Evolutionary conservation across 768 basidiomycete genomes (phyloP), one percentile per base, ranked within the genome.

Genomic region (Collybia sordida): DNA sequence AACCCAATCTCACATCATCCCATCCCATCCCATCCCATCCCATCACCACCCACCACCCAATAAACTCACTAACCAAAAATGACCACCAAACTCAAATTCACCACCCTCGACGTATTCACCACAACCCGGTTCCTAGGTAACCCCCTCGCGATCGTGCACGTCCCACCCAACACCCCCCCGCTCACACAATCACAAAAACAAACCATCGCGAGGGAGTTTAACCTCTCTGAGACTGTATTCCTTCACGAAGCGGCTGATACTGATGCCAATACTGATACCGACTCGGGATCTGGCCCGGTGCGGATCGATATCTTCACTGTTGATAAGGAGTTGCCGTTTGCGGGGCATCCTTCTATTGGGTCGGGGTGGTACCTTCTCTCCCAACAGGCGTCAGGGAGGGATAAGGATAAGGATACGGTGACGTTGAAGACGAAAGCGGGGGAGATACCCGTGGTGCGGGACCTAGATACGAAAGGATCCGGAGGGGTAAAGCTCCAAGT

Each of bases 181-280:
- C 59, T 75, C 18, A 54, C 72, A 1, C 73, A 73, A 46, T 42
- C 54, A 4, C 66, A 73, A 48, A 77, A 77, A 51, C 74, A 74
- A 47, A 60, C 50, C 9, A 71, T 78, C 47, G 75, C 77, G 3
- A 64, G 68, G 19, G 77, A 79, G 51, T 79, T 79, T 60, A 77
- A 79, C 53, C 66, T 76, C 45, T 75, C 76, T 3, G 77, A 79
- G 42, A 78, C 77, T 0, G 73, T 77, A 22, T 77, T 78, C 56
- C 62, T 73, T 1, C 74, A 77, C 51, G 66, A 71, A 44, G 51
- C 54, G 11, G 47, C 54, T 11, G 59, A 61, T 25, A 50, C 44
- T 8, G 17, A 50, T 24, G 51, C 54, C n/a, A n/a, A n/a, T n/a
- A n/a, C n/a, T n/a, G n/a, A n/a, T n/a, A n/a, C n/a, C n/a, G n/a